Percentiles rank a stretch among this genome's conserved stretches.
These are phyloP conservation scores for Curvularia eragrostidis DNA, from an alignment of 2,329 filamentous ascomycete species.

Conservation along the genomic window DNA sequence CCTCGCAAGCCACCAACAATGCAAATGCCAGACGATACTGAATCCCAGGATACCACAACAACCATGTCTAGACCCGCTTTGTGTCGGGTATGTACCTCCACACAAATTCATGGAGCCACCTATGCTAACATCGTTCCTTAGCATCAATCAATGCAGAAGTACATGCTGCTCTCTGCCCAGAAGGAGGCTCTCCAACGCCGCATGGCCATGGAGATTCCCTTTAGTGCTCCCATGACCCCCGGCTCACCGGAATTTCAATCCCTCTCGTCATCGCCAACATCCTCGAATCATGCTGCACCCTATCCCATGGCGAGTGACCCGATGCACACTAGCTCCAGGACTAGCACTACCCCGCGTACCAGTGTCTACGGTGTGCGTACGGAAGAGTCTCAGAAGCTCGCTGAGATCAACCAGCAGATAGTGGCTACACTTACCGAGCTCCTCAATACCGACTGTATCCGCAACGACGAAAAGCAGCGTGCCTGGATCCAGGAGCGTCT, in stretches of 20 bases:
- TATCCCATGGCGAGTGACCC: slow-evolving; percentile 36
- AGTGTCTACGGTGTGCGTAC: slow-evolving; percentile 44
- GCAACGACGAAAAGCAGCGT: slow-evolving; percentile 54
- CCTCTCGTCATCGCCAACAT: slow-evolving; percentile 42
- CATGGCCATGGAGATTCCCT: slow-evolving; percentile 47
- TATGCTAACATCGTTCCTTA: slow-evolving; percentile 21
- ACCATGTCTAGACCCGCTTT: slow-evolving; percentile 30
- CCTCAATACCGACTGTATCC: slow-evolving; percentile 60
- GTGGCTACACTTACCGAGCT: slow-evolving; percentile 62
- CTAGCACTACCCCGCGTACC: slow-evolving; percentile 22
- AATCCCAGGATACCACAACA: slow-evolving; percentile 21
- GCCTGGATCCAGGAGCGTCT: slow-evolving; percentile 60
- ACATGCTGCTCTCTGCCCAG: slow-evolving; percentile 51
- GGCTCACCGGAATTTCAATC: slow-evolving; percentile 48
- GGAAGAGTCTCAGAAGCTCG: slow-evolving; percentile 55
- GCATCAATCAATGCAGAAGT: slow-evolving; percentile 49
- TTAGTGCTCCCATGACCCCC: slow-evolving; percentile 40
- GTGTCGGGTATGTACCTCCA: slow-evolving; percentile 28
- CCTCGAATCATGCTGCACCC: slow-evolving; percentile 33
- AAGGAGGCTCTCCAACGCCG: slow-evolving; percentile 51
- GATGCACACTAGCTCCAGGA: slow-evolving; percentile 27
- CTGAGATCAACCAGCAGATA: slow-evolving; percentile 60
- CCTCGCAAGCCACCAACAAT: slow-evolving; percentile 6
- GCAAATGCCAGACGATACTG: slow-evolving; percentile 8
- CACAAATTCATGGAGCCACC: not conserved